A percentile compares a stretch with the other conserved stretches of the same genome.
Conservation (phyloP, 108 stramenopile species). For the Schizochytrium sp. region DNA sequence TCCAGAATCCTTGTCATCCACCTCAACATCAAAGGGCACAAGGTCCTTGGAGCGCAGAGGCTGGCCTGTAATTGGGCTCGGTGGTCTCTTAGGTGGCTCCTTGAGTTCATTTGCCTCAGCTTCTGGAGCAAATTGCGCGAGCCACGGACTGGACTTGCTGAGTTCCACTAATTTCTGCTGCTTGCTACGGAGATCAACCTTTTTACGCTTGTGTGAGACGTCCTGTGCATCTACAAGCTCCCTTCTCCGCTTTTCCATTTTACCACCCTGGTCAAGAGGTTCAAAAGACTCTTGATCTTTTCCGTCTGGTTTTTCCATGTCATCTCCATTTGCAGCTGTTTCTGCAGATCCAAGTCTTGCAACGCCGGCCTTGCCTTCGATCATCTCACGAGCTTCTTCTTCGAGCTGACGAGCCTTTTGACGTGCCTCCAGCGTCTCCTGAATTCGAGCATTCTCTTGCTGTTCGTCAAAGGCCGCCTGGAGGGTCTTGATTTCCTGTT, state of each 20-base stretch:
- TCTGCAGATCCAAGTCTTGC: not conserved
- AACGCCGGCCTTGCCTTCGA: not conserved
- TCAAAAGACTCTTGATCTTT: not conserved
- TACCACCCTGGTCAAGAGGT: not conserved
- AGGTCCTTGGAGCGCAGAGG: not conserved
- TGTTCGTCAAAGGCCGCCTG: constrained; percentile 25
- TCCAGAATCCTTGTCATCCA: not conserved
- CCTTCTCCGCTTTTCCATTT: constrained; percentile 6
- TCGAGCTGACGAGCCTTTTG: not conserved
- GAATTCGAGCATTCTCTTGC: not conserved
- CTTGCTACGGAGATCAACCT: not conserved
- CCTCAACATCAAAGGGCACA: not conserved
- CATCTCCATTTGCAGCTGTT: not conserved
- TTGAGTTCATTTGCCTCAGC: not conserved
- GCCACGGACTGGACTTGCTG: constrained; percentile 46
- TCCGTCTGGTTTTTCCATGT: not conserved
- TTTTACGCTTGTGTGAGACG: constrained; percentile 8
- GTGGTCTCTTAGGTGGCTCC: not conserved
- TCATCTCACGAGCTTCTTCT: not conserved
- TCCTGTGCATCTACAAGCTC: not conserved
- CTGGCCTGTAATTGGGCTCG: constrained; percentile 27
- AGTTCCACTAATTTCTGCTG: constrained; percentile 35
- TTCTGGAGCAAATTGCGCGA: constrained; percentile 31
- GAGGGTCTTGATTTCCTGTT: not conserved
- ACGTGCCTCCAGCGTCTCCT: not conserved